Conservation (phyloP, 2,329 filamentous ascomycete genomes). For the Huntiella savannae region DNA sequence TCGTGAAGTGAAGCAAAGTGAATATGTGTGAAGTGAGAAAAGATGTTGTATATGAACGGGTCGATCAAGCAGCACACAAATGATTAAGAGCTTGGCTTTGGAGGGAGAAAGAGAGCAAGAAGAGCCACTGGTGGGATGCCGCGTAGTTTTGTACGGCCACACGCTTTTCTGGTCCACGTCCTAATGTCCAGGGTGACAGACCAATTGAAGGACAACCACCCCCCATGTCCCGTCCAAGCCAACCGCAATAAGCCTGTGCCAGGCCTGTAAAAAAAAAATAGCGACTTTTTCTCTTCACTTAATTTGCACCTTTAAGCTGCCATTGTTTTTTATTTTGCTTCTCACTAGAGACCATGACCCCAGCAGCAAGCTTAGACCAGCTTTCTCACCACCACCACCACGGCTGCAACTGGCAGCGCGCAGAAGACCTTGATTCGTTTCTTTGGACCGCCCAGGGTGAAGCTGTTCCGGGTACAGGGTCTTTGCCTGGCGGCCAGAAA, state of each 20-base stretch:
- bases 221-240: not conserved
- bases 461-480: not conserved
- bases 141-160: slow-evolving; percentile 10
- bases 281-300: slow-evolving; percentile 1
- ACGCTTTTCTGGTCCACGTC: not conserved
- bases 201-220: not conserved
- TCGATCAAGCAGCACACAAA: not conserved
- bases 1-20: not conserved
- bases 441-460: not conserved
- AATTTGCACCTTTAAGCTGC: not conserved
- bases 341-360: slow-evolving; percentile 1
- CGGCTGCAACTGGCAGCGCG: slow-evolving; percentile 6
- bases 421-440: slow-evolving; percentile 11
- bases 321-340: not conserved
- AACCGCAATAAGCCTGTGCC: slow-evolving; percentile 4
- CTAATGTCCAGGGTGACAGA: too few relatives aligned
- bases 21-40: not conserved
- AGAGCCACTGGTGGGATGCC: slow-evolving; percentile 1
- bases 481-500: not conserved
- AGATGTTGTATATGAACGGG: not conserved
- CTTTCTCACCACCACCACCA: not conserved
- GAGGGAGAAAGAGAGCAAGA: slow-evolving; percentile 3
- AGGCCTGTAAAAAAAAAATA: slow-evolving; percentile 3
- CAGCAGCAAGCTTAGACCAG: slow-evolving; percentile 7
- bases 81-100: slow-evolving; percentile 9